Evolutionary conservation across 2,329 filamentous ascomycete species (phyloP).

Genomic region (Blastomyces emzantsi): DNA sequence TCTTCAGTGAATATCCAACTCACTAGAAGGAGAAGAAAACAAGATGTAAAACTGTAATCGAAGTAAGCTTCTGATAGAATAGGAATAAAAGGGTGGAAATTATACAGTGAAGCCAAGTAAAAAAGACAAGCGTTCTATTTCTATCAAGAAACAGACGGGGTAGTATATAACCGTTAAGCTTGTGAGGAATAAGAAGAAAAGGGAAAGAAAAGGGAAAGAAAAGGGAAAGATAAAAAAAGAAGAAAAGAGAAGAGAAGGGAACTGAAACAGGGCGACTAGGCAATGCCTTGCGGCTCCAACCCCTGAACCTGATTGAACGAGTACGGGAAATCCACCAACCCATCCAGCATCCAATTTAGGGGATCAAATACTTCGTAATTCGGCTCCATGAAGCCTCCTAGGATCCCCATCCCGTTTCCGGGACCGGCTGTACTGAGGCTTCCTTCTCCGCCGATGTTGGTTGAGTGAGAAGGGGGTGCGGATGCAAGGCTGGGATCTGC

Average conservation of each 20-base stretch:
- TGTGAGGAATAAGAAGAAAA: neutral
- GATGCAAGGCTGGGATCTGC: constrained; percentile 39
- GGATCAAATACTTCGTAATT: constrained; percentile 88
- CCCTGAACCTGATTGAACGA: constrained; percentile 49
- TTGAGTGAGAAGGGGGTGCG: constrained; percentile 27
- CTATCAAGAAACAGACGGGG: neutral
- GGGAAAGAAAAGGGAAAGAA: neutral
- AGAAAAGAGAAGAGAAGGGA: neutral
- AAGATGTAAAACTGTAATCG: neutral
- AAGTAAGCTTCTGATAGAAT: neutral
- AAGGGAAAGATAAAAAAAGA: neutral
- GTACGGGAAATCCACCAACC: constrained; percentile 71
- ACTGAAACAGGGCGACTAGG: constrained; percentile 16
- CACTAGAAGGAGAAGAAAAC: neutral
- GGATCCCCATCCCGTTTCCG: constrained; percentile 23
- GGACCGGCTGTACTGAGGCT: constrained; percentile 9
- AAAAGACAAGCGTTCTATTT: neutral
- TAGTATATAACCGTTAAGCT: neutral
- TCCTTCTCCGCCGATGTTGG: constrained; percentile 23
- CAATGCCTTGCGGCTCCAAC: constrained; percentile 36
- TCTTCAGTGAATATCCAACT: neutral
- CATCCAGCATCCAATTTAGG: constrained; percentile 87
- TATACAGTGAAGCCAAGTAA: neutral
- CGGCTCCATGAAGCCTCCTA: constrained; percentile 51
- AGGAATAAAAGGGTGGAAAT: neutral